These are phyloP conservation scores for Vicia sativa DNA, from an alignment of 306 rosid species.

Conservation along the genomic window DNA sequence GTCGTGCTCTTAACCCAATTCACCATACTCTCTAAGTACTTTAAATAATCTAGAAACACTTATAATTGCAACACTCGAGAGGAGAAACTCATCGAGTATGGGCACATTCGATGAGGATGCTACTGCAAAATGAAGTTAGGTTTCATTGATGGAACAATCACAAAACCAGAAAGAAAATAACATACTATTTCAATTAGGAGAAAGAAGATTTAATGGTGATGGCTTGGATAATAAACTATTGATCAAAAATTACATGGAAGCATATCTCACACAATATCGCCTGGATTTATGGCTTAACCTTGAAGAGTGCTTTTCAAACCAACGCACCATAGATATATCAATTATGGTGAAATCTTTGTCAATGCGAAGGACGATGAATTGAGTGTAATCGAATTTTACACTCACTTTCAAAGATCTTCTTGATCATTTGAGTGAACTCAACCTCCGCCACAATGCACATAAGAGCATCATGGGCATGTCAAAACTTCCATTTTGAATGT, in stretches of 20 bases:
- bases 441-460: background rate
- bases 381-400: constrained; percentile 4
- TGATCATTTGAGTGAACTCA: background rate
- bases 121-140: background rate
- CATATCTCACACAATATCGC: background rate
- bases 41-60: background rate
- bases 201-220: background rate
- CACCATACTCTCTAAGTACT: background rate
- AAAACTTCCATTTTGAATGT: background rate
- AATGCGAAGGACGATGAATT: background rate
- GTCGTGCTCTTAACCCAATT: background rate
- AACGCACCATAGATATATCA: background rate
- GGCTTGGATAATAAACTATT: background rate
- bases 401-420: background rate
- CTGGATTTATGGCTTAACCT: background rate
- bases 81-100: background rate
- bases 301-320: background rate
- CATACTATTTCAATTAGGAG: background rate
- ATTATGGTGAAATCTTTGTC: background rate
- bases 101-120: background rate
- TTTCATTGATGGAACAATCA: background rate
- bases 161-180: background rate
- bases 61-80: background rate
- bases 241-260: background rate
- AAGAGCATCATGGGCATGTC: background rate